Base-by-base conservation (phyloP, 2,329 filamentous ascomycete species). In the Tolypocladium nubicola region DNA sequence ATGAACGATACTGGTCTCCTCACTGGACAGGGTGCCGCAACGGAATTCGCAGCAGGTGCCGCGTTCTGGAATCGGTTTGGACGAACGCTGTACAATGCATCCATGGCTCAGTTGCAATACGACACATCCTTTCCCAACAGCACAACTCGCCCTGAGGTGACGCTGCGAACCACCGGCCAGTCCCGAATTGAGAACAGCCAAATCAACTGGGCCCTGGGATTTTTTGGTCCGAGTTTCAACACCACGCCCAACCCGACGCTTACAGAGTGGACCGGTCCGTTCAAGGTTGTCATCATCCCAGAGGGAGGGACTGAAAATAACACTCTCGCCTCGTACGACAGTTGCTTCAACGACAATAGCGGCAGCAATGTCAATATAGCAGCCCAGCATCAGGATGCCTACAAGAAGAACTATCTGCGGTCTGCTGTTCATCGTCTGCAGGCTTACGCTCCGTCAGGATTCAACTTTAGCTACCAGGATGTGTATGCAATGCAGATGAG, bases 271-370 rank as follows among this genome's bases (percentile, higher is more conserved):
- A 70, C 69, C 7, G 65, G 68, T n/a, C 71, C 73, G 13, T 79
- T 75, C 59, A 68, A 79, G 10, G 78, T 88, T 52, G 68, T 87
- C 33, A 73, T 84, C 23, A 83, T 93, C 55, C 81, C 82, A 9
- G 89, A 93, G 69, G 78, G 72, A 7, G 61, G 72, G 0, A 79
- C 76, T 1, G 76, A 76, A 60, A 94, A 94, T 73, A 93, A 93
- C 70, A 90, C 88, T 1, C 79, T 95, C 7, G 61, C 61, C 4
- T 62, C 61, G 7, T 62, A 62, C 38, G 61, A 62, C 50, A 74
- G 75, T 52, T 82, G 79, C 64, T 68, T 68, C 55, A 73, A 74
- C 53, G 73, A 76, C 52, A 63, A 69, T 21, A 61, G 69, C 9
- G 60, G 65, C 16, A 70, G 68, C 43, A 67, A 62, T 21, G 14